phyloP scores from a whole-genome alignment of 257 asterid genomes.

The Petunia secreta region DNA sequence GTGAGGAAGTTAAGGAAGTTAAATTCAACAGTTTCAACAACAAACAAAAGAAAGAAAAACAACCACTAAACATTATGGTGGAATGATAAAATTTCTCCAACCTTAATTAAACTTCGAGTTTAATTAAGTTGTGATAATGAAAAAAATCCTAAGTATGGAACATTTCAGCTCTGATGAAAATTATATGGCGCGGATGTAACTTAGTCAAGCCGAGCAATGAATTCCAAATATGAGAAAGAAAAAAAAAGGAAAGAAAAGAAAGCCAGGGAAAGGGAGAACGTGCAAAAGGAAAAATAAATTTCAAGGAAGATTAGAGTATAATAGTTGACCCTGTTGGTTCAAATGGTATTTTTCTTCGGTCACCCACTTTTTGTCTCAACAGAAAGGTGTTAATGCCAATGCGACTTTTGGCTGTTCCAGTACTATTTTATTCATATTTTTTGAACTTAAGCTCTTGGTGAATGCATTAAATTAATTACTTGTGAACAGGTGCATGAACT shows the following conservation, averaged over 20 bases:
- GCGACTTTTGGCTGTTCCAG: conserved; percentile 7
- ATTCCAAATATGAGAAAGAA: background rate
- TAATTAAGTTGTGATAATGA: too few species aligned
- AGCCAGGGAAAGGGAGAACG: conserved; percentile 11
- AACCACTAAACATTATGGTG: too few species aligned
- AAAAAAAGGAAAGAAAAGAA: background rate
- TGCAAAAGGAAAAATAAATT: conserved; percentile 26
- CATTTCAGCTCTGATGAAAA: too few species aligned
- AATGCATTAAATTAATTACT: background rate
- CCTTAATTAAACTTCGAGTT: too few species aligned
- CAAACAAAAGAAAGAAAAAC: too few species aligned
- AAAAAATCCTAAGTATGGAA: too few species aligned
- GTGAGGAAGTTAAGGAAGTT: conserved; percentile 42
- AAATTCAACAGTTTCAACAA: conserved; percentile 9
- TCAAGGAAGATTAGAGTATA: background rate
- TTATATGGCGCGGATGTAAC: too few species aligned
- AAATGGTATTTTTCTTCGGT: conserved; percentile 24
- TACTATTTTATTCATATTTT: background rate
- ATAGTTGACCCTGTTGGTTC: conserved; percentile 31
- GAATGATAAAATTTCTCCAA: too few species aligned
- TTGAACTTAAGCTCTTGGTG: conserved; percentile 12
- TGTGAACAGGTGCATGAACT: conserved; percentile 20
- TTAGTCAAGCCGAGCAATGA: too few species aligned
- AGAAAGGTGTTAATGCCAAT: background rate
- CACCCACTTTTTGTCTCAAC: conserved; percentile 27